Evolutionary conservation across 1,139 yeast species (phyloP), one percentile per base, ranked within the genome.

Genomic region (Wickerhamiella infanticola): DNA sequence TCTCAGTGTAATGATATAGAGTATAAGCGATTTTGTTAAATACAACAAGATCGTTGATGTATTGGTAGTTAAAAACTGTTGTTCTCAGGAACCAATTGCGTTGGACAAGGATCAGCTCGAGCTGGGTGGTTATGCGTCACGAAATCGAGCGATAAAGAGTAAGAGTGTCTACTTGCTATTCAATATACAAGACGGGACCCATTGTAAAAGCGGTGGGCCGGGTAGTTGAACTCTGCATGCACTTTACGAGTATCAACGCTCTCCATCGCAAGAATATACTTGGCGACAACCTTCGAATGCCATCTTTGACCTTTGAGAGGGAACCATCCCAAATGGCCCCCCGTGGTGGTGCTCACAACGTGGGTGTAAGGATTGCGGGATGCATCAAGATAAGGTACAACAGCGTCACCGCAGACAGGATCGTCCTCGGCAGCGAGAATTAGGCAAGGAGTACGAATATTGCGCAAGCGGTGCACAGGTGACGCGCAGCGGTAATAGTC

Each of bases 241-340:
- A 29, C 33, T 29, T 29, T 29, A 11, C 33, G 33, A 11, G 33
- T 29, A 11, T 29, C 33, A 7, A 29, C 33, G 33, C 33, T 29
- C 33, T 29, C 33, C 33, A 80, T 74, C 31, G 72, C 68, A 50
- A 64, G 65, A 51, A 84, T 72, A 61, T 72, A 83, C 44, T 78
- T 72, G 41, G 77, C 75, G 39, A 81, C 72, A 37, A 78, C 79
- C 44, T 70, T 68, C 5, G 79, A 73, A 55, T 78, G 76, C 95
- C 96, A 86, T 53, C 85, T 76, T 47, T 75, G 72, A 35, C 63
- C 63, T 26, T 81, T 79, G 0, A 82, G 80, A 55, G 72, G 75
- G 56, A 68, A 72, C 73, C 74, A 72, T 5, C 85, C 86, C 39
- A 93, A 64, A 64, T 90, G 98, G 8, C 97, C 98, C 47, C 98